Percentiles rank a stretch among this genome's conserved stretches.
Conservation (phyloP, 2,329 filamentous ascomycete species). For the Cadophora sp. region DNA sequence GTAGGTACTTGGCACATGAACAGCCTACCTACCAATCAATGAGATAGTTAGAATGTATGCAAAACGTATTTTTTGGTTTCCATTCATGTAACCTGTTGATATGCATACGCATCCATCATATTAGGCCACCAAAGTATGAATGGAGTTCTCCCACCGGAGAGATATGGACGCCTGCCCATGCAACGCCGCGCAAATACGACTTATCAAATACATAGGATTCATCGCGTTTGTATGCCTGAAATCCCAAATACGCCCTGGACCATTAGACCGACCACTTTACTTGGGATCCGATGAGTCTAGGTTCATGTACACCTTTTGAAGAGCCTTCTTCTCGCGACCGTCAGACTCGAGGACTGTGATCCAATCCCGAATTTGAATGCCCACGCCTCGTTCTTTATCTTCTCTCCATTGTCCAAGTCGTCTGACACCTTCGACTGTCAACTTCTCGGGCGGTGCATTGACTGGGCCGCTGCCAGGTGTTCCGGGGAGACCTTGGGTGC, state of each 20-base stretch:
- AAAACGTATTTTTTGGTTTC: neutral
- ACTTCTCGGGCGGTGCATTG: constrained; percentile 46
- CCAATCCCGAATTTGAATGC: constrained; percentile 86
- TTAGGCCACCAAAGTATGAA: constrained; percentile 2
- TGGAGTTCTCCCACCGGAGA: constrained; percentile 21
- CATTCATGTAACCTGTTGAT: constrained; percentile 19
- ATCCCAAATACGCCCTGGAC: constrained; percentile 1
- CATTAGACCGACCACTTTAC: constrained; percentile 47
- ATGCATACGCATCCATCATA: constrained; percentile 16
- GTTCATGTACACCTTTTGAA: constrained; percentile 54
- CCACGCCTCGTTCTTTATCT: constrained; percentile 75
- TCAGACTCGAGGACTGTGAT: constrained; percentile 81
- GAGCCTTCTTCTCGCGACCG: constrained; percentile 67
- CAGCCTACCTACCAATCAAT: neutral
- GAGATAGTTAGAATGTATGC: neutral
- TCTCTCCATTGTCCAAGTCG: constrained; percentile 80
- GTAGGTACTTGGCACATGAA: neutral
- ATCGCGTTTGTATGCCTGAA: constrained; percentile 18
- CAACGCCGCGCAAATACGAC: constrained; percentile 35
- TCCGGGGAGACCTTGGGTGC: constrained; percentile 46
- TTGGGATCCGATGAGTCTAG: constrained; percentile 43
- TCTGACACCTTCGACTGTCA: constrained; percentile 65
- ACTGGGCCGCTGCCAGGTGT: constrained; percentile 47
- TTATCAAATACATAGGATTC: constrained; percentile 31
- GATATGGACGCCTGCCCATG: constrained; percentile 32